Base-by-base conservation (phyloP, 345 rosid species). In the Erodium maritimum region DNA sequence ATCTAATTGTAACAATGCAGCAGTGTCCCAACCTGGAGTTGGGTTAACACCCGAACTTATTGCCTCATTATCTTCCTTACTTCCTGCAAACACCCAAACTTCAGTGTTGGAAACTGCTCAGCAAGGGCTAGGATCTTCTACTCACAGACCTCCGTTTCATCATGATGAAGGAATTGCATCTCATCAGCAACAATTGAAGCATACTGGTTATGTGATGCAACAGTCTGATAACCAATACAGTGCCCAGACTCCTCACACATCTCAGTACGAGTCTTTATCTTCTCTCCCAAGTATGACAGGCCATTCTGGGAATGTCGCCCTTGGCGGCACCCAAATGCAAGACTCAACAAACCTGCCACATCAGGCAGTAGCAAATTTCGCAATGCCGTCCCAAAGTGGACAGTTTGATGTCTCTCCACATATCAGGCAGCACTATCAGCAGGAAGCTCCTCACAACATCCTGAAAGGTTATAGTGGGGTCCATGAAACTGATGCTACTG, bases 31-130 rank as follows among this genome's bases (percentile, higher is more conserved):
- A 75, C 60, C 80, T n/a, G 84, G 94, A 58, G 75, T 83, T 25
- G 71, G 79, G 22, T 75, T 89, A 57, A 83, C 99, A 1, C 96
- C 95, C 0, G 95, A 93, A 71, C 84, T 89, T 37, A 73, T 93
- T 65, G 93, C 95, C 50, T 79, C 84, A 66, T 77, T 93, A 69
- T 69, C 90, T 46, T 71, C 85, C 52, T 66, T 93, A 19, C 61
- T 93, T 62, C 99, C 96, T 21, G 60, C 77, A 58, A 74, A 69
- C 70, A 55, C 78, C 58, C 86, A 80, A 45, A 61, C 82, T 50
- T 23, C 81, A 62, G 51, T 67, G 23, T 51, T 72, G 21, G 85
- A 78, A 63, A 56, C 70, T 77, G 71, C 71, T 54, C 96, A 76
- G 61, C 71, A 70, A 55, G 53, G 66, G 55, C 14, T 42, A 16